Conservation (phyloP, 768 basidiomycete genomes). For the Crucibulum laeve region DNA sequence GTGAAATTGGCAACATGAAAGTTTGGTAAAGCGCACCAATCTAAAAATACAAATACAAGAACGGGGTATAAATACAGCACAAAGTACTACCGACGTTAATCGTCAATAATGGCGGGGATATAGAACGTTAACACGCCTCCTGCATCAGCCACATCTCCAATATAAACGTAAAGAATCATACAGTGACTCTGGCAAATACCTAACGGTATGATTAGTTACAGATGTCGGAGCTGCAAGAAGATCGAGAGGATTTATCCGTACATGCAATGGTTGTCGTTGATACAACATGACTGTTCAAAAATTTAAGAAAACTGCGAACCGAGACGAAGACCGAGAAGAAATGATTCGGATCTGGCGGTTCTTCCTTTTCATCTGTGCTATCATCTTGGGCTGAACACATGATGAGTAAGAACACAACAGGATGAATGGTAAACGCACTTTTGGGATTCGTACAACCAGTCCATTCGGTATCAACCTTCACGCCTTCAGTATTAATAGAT, state of each 20-base stretch:
- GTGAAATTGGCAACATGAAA: no score
- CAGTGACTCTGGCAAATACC: slow-evolving; percentile 82
- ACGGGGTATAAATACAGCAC: background rate
- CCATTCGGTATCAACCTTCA: slow-evolving; percentile 82
- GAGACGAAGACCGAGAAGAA: slow-evolving; percentile 67
- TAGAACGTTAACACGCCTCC: slow-evolving; percentile 89
- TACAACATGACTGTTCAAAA: slow-evolving; percentile 75
- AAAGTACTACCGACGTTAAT: slow-evolving; percentile 19
- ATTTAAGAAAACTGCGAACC: slow-evolving; percentile 73
- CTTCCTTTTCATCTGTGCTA: slow-evolving; percentile 27
- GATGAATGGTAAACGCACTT: slow-evolving; percentile 31
- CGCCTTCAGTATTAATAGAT: slow-evolving; percentile 64
- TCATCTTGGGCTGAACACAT: slow-evolving; percentile 8
- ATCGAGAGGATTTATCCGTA: slow-evolving; percentile 28
- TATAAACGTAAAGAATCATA: slow-evolving; percentile 85
- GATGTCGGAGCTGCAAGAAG: background rate
- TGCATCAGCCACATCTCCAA: slow-evolving; percentile 72
- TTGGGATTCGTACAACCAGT: slow-evolving; percentile 62
- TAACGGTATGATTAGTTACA: slow-evolving; percentile 19
- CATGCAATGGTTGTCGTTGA: slow-evolving; percentile 85
- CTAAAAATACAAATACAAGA: no score
- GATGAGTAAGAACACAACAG: slow-evolving; percentile 4
- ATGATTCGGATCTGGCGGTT: slow-evolving; percentile 48
- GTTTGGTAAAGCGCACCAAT: no score
- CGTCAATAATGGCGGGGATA: slow-evolving; percentile 74